Evolutionary conservation across 2,329 filamentous ascomycete genomes (phyloP).

Genomic region (Hirsutella rhossiliensis): DNA sequence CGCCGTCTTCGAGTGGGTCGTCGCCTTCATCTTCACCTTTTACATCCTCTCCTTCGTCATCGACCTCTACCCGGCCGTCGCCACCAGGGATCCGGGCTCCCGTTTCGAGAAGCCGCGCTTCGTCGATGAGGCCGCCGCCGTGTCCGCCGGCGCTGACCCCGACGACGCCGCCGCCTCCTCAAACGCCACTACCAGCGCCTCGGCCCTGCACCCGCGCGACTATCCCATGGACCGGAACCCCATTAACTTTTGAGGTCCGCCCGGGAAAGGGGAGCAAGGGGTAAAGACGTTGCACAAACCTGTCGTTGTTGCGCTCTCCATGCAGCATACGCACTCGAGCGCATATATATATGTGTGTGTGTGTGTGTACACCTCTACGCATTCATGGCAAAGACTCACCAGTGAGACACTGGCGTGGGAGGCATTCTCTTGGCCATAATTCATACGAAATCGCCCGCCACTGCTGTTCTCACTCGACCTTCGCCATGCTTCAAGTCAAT

Average conservation of each 20-base stretch:
- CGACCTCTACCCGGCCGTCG: constrained; percentile 71
- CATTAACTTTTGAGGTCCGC: constrained; percentile 2
- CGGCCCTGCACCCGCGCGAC: constrained; percentile 3
- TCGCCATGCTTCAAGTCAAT: too few relatives aligned
- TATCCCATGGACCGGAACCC: constrained; percentile 13
- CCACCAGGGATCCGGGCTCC: constrained; percentile 32
- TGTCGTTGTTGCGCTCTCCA: too few relatives aligned
- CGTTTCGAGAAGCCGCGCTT: constrained; percentile 18
- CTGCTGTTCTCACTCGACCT: too few relatives aligned
- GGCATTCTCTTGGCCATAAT: too few relatives aligned
- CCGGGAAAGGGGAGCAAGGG: neutral
- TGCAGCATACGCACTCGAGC: too few relatives aligned
- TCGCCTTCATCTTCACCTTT: constrained; percentile 76
- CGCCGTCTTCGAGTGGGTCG: constrained; percentile 67
- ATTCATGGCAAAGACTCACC: too few relatives aligned
- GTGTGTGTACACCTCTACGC: too few relatives aligned
- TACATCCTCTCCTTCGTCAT: constrained; percentile 81
- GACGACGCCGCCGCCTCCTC: neutral
- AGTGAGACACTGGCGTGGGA: too few relatives aligned
- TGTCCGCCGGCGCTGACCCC: constrained; percentile 2
- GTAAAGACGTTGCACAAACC: too few relatives aligned
- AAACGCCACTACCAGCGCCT: neutral
- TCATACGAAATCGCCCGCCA: too few relatives aligned
- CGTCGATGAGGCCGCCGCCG: constrained; percentile 9
- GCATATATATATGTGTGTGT: too few relatives aligned